These are phyloP conservation scores for Tausonia pullulans DNA, from an alignment of 1,284 basidiomycete species.

Conservation along the genomic window DNA sequence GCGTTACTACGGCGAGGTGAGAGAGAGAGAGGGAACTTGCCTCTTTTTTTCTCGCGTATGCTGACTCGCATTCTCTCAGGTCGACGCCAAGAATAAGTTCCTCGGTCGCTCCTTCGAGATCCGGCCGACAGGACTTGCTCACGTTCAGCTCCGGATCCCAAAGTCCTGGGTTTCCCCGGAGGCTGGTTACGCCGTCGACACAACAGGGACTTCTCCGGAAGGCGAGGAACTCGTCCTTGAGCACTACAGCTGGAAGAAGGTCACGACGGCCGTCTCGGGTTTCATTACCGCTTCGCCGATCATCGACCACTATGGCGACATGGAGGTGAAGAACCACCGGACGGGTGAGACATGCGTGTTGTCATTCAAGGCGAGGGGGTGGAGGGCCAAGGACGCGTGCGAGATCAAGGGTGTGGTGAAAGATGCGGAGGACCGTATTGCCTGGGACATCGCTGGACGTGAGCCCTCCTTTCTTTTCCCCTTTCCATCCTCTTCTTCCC, in stretches of 20 bases:
- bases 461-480: constrained; percentile 17
- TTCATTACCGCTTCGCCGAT: constrained; percentile 88
- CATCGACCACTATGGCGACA: constrained; percentile 73
- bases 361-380: constrained; percentile 92
- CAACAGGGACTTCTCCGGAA: neutral
- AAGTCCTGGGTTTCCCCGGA: constrained; percentile 41
- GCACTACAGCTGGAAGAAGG: constrained; percentile 73
- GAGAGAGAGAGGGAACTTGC: constrained; percentile 25
- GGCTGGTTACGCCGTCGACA: constrained; percentile 30
- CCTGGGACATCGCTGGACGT: constrained; percentile 82
- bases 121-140: constrained; percentile 84
- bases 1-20: constrained; percentile 75
- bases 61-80: constrained; percentile 35
- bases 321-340: constrained; percentile 75
- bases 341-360: constrained; percentile 81
- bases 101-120: constrained; percentile 97
- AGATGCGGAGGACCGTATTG: constrained; percentile 52
- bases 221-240: constrained; percentile 25
- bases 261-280: constrained; percentile 83
- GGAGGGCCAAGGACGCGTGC: constrained; percentile 81
- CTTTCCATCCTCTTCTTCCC: no score
- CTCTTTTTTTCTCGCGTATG: neutral
- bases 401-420: constrained; percentile 82
- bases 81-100: constrained; percentile 87
- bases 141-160: constrained; percentile 72